Conservation (phyloP, 2,329 filamentous ascomycete genomes). For the Fusarium oxysporum region DNA sequence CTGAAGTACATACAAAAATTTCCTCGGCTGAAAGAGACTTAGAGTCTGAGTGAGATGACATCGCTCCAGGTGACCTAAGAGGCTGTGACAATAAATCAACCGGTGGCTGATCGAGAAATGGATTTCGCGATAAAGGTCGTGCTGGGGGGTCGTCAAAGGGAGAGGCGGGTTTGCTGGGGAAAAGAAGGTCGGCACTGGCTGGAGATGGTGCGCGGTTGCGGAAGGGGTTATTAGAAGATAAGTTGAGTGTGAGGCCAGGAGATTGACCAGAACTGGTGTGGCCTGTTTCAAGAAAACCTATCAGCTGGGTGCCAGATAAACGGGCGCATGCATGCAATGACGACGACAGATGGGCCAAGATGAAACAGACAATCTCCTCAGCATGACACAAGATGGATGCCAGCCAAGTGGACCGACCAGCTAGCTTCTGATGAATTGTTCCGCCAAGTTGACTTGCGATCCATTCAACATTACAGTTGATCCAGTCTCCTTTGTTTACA, state of each 20-base stretch:
- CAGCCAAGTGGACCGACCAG: slow-evolving; percentile 45
- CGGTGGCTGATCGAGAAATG: slow-evolving; percentile 74
- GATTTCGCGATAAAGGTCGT: slow-evolving; percentile 77
- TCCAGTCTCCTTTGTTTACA: slow-evolving; percentile 38
- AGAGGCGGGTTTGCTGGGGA: slow-evolving; percentile 59
- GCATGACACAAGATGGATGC: slow-evolving; percentile 48
- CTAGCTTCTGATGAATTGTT: slow-evolving; percentile 39
- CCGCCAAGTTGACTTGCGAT: slow-evolving; percentile 43
- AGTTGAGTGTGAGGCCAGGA: slow-evolving; percentile 69
- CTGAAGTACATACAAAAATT: slow-evolving; percentile 76
- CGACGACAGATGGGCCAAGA: slow-evolving; percentile 46
- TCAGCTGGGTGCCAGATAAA: slow-evolving; percentile 44
- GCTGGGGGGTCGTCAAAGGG: slow-evolving; percentile 70
- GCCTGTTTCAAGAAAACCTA: slow-evolving; percentile 43
- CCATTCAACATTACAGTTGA: slow-evolving; percentile 30
- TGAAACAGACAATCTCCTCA: slow-evolving; percentile 50
- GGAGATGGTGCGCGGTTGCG: slow-evolving; percentile 78
- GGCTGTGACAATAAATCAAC: slow-evolving; percentile 49
- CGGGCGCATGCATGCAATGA: slow-evolving; percentile 48
- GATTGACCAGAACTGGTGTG: slow-evolving; percentile 43
- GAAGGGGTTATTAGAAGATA: slow-evolving; percentile 86
- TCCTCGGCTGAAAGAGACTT: slow-evolving; percentile 71
- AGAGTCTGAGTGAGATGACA: slow-evolving; percentile 61
- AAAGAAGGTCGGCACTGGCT: slow-evolving; percentile 50
- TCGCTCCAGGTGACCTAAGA: slow-evolving; percentile 59